phyloP scores from a whole-genome alignment of 2,329 filamentous ascomycete species.

The Teratosphaeria gauchensis region DNA sequence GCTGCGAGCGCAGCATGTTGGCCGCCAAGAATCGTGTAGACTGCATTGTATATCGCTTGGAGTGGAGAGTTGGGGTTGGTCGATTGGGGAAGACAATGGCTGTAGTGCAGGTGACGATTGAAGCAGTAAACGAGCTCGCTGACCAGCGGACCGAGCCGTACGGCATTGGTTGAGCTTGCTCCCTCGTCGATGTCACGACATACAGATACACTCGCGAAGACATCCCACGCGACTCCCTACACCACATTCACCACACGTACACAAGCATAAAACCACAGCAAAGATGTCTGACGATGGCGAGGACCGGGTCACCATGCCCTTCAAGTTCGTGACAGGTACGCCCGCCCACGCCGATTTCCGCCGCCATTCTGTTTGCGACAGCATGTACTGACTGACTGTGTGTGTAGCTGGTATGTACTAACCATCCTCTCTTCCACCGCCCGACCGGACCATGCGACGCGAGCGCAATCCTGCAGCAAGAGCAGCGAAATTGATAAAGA shows the following conservation, averaged over 20 bases:
- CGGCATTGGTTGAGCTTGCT: background rate
- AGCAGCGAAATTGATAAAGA: background rate
- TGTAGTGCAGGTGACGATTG: background rate
- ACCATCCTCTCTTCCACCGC: background rate
- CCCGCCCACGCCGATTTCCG: conserved; percentile 7
- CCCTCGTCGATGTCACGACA: background rate
- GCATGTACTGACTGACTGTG: conserved; percentile 13
- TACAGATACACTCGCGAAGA: background rate
- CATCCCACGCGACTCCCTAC: background rate
- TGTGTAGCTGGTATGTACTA: conserved; percentile 24
- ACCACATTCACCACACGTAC: background rate
- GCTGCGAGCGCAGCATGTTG: conserved; percentile 27
- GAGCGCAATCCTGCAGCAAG: background rate
- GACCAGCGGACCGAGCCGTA: background rate
- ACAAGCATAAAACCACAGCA: conserved; percentile 31
- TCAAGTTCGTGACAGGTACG: conserved; percentile 99
- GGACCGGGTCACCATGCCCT: conserved; percentile 91
- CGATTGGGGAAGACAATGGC: background rate
- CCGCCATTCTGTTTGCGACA: conserved; percentile 4
- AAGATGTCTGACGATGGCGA: conserved; percentile 81
- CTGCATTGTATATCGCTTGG: conserved; percentile 20
- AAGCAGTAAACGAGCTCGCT: background rate
- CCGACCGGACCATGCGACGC: background rate
- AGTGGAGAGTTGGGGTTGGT: conserved; percentile 16
- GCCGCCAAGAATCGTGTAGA: conserved; percentile 32